These are phyloP conservation scores for Withania somnifera DNA, from an alignment of 305 asterid genomes.

Conservation along the genomic window DNA sequence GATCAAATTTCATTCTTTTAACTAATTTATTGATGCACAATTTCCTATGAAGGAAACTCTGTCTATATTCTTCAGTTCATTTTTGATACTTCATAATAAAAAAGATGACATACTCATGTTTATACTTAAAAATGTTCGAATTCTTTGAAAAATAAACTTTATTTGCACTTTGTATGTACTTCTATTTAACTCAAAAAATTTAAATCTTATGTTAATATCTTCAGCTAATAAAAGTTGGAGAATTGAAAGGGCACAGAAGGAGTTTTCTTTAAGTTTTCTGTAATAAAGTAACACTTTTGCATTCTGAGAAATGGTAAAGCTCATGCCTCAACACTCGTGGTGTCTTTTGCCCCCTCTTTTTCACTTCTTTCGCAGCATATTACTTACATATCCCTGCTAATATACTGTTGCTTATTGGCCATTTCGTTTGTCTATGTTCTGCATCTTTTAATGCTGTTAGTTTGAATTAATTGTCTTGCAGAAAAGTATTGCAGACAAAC, in stretches of 20 bases:
- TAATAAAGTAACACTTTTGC: neutral
- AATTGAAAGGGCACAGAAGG: neutral
- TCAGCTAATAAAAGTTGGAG: neutral
- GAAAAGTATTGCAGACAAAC: conserved; percentile 90
- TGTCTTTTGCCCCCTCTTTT: neutral
- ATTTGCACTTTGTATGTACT: neutral
- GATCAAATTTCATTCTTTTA: neutral
- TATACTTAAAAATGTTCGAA: neutral
- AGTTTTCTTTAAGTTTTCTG: neutral
- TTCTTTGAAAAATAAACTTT: neutral
- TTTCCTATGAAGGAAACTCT: neutral
- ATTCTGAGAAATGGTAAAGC: neutral
- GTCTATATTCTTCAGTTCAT: neutral
- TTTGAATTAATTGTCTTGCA: conserved; percentile 25
- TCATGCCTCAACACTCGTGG: neutral
- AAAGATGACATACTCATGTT: neutral
- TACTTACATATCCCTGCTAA: neutral
- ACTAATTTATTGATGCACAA: neutral
- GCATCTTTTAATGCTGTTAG: conserved; percentile 1
- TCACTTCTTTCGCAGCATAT: neutral
- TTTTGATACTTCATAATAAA: neutral
- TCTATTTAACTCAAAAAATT: neutral
- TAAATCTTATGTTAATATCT: neutral
- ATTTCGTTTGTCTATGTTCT: neutral
- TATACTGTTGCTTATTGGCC: neutral